Evolutionary conservation across 176 grass and related monocot genomes (phyloP).

Genomic region (Miscanthus lutarioriparius): DNA sequence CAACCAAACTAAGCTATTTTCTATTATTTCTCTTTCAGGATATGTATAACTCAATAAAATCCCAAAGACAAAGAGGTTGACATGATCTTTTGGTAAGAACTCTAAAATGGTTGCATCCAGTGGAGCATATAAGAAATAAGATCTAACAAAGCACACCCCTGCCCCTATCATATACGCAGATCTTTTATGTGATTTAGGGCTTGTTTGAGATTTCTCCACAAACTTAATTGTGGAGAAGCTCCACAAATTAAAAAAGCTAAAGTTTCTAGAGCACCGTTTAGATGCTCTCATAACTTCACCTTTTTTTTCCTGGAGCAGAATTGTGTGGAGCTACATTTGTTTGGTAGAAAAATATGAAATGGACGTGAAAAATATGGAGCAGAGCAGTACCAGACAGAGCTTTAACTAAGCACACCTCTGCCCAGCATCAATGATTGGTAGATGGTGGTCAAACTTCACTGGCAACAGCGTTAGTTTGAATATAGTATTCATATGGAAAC

Average conservation of each 20-base stretch:
- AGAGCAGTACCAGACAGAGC: too few relatives aligned
- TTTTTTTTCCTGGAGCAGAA: too few relatives aligned
- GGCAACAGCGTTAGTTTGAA: neutral
- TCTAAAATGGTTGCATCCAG: neutral
- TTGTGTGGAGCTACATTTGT: too few relatives aligned
- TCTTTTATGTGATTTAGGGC: too few relatives aligned
- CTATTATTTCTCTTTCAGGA: neutral
- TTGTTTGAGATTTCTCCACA: too few relatives aligned
- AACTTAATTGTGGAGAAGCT: too few relatives aligned
- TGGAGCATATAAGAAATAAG: neutral
- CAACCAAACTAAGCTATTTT: constrained; percentile 3
- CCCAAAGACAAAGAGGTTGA: neutral
- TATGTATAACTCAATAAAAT: neutral
- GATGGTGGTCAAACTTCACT: neutral
- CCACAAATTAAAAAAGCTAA: too few relatives aligned
- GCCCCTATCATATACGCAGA: too few relatives aligned
- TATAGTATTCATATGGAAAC: neutral
- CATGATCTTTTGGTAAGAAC: neutral
- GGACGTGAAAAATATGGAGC: too few relatives aligned
- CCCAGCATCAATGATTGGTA: neutral
- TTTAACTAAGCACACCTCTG: neutral
- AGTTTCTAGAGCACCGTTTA: too few relatives aligned
- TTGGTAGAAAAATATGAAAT: too few relatives aligned
- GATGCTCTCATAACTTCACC: too few relatives aligned
- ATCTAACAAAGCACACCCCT: neutral